A percentile compares a stretch with the other conserved stretches of the same genome.
phyloP scores from a whole-genome alignment of 768 basidiomycete genomes.

The Auricularia cornea region DNA sequence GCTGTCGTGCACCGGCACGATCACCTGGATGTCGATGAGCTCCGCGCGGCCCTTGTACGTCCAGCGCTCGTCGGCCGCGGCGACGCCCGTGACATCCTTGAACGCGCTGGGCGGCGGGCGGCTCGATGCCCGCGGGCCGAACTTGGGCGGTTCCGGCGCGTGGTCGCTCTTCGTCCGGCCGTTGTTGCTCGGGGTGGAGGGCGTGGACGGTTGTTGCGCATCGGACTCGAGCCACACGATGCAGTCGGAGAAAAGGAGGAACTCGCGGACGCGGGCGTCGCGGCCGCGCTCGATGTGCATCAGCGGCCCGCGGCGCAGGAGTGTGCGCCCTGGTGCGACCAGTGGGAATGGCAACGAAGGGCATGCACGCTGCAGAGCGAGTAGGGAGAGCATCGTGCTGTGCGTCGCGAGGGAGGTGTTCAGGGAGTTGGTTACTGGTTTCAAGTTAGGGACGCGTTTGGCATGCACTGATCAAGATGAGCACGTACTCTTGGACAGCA shows the following conservation, averaged over 20 bases:
- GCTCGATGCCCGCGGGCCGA: constrained; percentile 54
- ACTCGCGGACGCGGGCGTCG: constrained; percentile 49
- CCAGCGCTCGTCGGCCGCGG: constrained; percentile 48
- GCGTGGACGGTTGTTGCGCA: constrained; percentile 27
- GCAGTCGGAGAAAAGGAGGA: constrained; percentile 77
- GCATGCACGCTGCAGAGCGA: constrained; percentile 74
- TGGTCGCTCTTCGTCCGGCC: constrained; percentile 25
- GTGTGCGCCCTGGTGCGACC: constrained; percentile 69
- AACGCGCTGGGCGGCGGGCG: constrained; percentile 8
- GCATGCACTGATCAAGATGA: constrained; percentile 4
- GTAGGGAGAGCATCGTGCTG: constrained; percentile 62
- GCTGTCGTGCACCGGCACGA: constrained; percentile 46
- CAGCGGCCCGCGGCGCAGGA: constrained; percentile 61
- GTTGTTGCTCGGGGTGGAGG: background rate
- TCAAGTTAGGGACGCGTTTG: background rate
- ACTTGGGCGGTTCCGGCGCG: constrained; percentile 21
- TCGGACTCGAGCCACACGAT: constrained; percentile 65
- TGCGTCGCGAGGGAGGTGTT: constrained; percentile 75
- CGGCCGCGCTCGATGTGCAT: constrained; percentile 41
- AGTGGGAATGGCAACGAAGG: constrained; percentile 70
- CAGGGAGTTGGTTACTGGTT: constrained; percentile 62
- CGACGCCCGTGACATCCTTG: constrained; percentile 13
- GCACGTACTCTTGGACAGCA: constrained; percentile 66
- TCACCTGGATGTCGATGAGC: constrained; percentile 69
- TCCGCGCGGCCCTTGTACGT: constrained; percentile 59